These are phyloP conservation scores for Saxophila tyrrhenica DNA, from an alignment of 495 filamentous ascomycete genomes.

Conservation along the genomic window DNA sequence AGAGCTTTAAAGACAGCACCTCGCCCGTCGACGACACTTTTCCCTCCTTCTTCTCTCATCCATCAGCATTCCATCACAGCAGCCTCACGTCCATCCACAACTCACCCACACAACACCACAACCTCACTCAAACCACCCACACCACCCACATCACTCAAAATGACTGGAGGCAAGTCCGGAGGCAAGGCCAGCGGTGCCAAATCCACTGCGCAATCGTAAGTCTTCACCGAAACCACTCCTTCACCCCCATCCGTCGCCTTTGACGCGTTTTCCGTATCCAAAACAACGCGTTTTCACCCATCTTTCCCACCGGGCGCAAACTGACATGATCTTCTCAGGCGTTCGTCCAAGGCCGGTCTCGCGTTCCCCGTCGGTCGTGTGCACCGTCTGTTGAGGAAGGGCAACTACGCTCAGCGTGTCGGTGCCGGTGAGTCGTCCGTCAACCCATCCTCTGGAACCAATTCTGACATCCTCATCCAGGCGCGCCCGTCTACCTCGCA, in stretches of 20 bases:
- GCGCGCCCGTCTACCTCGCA: slow-evolving; percentile 95
- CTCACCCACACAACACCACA: slow-evolving; percentile 25
- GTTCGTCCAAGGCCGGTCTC: slow-evolving; percentile 98
- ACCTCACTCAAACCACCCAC: slow-evolving; percentile 17
- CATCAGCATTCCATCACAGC: slow-evolving; percentile 19
- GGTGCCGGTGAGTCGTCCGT: slow-evolving; percentile 63
- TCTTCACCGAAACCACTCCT: slow-evolving; percentile 22
- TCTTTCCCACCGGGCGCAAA: slow-evolving; percentile 26
- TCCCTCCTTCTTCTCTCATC: slow-evolving; percentile 13
- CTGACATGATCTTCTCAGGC: slow-evolving; percentile 46
- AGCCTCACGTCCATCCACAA: slow-evolving; percentile 16
- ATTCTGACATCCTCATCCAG: slow-evolving; percentile 33
- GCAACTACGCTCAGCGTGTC: slow-evolving; percentile 99
- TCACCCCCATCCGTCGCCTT: slow-evolving; percentile 22
- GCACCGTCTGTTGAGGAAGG: slow-evolving; percentile 97
- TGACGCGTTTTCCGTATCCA: slow-evolving; percentile 14
- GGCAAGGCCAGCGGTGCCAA: slow-evolving; percentile 96
- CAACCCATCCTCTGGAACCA: background rate
- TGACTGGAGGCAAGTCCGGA: slow-evolving; percentile 98
- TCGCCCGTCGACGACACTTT: slow-evolving; percentile 14
- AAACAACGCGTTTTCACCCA: slow-evolving; percentile 22
- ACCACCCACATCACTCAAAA: slow-evolving; percentile 52
- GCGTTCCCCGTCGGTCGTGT: slow-evolving; percentile 99
- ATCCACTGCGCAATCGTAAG: slow-evolving; percentile 86
- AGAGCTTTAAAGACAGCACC: background rate